phyloP scores from a whole-genome alignment of 2,329 filamentous ascomycete species.

The Emergomyces africanus region DNA sequence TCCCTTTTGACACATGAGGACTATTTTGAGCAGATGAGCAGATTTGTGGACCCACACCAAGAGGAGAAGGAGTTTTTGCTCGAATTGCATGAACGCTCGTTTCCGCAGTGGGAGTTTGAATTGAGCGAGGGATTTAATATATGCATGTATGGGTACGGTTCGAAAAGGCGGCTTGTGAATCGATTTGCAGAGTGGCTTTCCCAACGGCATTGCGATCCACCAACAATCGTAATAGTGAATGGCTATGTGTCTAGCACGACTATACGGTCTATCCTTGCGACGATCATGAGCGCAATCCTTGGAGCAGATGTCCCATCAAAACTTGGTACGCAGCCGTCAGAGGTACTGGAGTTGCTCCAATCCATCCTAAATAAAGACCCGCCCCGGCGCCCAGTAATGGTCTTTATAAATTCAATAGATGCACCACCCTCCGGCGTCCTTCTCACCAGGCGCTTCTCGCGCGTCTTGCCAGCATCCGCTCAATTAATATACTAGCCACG shows the following conservation, averaged over 20 bases:
- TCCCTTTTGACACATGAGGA: conserved; percentile 79
- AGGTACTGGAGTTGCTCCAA: conserved; percentile 56
- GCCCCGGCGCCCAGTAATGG: conserved; percentile 39
- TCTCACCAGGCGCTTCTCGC: conserved; percentile 60
- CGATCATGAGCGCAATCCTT: conserved; percentile 51
- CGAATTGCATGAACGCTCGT: conserved; percentile 64
- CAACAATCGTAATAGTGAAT: conserved; percentile 69
- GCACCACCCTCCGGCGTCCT: conserved; percentile 60
- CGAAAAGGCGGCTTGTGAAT: conserved; percentile 63
- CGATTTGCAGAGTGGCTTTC: conserved; percentile 63
- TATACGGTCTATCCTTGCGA: conserved; percentile 37
- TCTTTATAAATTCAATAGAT: conserved; percentile 82
- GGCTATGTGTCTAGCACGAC: conserved; percentile 50
- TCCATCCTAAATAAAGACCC: conserved; percentile 43
- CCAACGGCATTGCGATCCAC: conserved; percentile 22
- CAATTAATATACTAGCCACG: conserved; percentile 62
- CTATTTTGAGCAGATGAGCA: conserved; percentile 60
- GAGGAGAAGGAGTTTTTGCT: conserved; percentile 59
- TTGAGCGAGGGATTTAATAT: conserved; percentile 75
- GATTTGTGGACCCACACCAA: conserved; percentile 55
- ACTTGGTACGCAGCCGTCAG: conserved; percentile 51
- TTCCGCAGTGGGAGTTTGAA: conserved; percentile 88
- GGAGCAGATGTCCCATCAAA: conserved; percentile 33
- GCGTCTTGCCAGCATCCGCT: conserved; percentile 59
- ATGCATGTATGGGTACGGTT: conserved; percentile 86